Evolutionary conservation across 257 asterid species (phyloP), one percentile per base, ranked within the genome.

Genomic region (Solanum okadae): DNA sequence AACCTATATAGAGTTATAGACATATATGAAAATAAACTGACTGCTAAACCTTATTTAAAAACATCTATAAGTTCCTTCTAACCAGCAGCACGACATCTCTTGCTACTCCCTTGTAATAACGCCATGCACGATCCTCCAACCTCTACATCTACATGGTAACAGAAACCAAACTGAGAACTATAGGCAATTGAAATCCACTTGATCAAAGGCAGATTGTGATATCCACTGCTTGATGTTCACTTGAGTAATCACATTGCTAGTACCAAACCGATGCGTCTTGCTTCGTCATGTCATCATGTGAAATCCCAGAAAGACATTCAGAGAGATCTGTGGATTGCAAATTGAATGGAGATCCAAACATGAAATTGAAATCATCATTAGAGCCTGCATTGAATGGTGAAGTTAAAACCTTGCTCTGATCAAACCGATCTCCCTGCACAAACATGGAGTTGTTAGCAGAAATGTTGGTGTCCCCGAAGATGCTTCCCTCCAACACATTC

Each of bases 181-280:
- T 70, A 71, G 79, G 65, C 31, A 18, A 72, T 31, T 38, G 34
- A 86, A 16, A 27, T 72, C 83, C 82, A 86, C 63, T 40, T 38
- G 82, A 42, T 78, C 23, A 1, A 14, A 37, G 82, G 49, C 49
- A 75, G 10, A 35, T 35, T 42, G 25, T 78, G 38, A 77, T 40
- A 40, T 77, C 61, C 35, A 77, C 49, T 22, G 72, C 29, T 71
- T 71, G 46, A 31, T 87, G 14, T 33, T n/a, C 35, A 22, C 37
- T 38, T 29, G 81, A 10, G 16, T 31, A 65, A 63, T 20, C 63
- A 10, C 52, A 25, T 13, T 78, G 25, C 68, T 65, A 87, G 90
- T 89, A 89, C 96, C 96, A 93, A 25, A 91, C 37, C 3, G 94
- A 77, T 3, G 65, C 88, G 72, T 93, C 95, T 77, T 89, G 92